Percentiles rank a stretch among this genome's conserved stretches.
Evolutionary conservation across 73 alveolate genomes (phyloP).

Genomic region (Symbiodinium natans): DNA sequence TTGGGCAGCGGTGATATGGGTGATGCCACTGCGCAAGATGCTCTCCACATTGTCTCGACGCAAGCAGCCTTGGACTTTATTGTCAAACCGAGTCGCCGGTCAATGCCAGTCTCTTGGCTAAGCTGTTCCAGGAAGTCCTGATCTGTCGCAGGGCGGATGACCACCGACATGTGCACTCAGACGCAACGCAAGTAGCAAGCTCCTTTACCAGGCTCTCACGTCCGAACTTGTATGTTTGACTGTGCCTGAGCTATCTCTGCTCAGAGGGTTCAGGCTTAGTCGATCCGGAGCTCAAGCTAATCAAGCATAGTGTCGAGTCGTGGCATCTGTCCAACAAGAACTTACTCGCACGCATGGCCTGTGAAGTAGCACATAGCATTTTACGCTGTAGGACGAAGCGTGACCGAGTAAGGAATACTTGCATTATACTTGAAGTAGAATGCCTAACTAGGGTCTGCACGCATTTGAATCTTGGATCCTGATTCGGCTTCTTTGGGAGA

Average conservation of each 20-base stretch:
- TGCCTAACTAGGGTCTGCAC: too few species aligned
- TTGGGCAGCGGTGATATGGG: neutral
- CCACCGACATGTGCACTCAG: neutral
- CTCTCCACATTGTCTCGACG: neutral
- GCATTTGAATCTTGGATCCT: too few species aligned
- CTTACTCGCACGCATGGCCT: too few species aligned
- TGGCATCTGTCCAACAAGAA: too few species aligned
- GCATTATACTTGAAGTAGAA: too few species aligned
- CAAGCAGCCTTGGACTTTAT: neutral
- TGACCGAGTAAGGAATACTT: too few species aligned
- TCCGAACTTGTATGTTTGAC: conserved; percentile 40
- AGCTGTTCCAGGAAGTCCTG: conserved; percentile 39
- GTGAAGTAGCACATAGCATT: too few species aligned
- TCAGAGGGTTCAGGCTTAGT: too few species aligned
- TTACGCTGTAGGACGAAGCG: too few species aligned
- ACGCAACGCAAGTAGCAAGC: neutral
- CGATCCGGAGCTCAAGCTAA: too few species aligned
- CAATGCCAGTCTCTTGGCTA: conserved; percentile 1
- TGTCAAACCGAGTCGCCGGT: neutral
- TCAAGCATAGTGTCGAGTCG: too few species aligned
- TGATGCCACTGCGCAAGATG: neutral
- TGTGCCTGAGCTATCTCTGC: neutral
- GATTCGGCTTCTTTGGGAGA: too few species aligned
- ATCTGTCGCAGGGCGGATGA: neutral
- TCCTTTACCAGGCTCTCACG: conserved; percentile 44